Base-by-base conservation (phyloP, 352 stramenopile genomes). In the Pythium volutum region DNA sequence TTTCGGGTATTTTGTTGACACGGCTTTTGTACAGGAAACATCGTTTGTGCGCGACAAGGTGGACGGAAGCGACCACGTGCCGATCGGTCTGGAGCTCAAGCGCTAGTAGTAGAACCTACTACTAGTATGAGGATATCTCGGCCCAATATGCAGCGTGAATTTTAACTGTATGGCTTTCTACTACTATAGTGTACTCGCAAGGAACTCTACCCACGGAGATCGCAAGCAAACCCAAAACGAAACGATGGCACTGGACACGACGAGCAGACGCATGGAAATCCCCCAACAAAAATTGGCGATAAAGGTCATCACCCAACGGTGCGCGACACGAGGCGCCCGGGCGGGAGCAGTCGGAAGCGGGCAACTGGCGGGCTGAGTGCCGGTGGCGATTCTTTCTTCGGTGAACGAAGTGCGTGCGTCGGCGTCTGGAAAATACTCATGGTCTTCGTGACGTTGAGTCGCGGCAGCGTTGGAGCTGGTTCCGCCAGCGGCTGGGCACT, bases 31-130 rank as follows among this genome's bases (percentile, higher is more conserved):
- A 10, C 61, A 80, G 41, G 64, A 71, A 45, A 84, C 55, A 12
- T 46, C 85, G 16, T 83, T 74, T 49, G 88, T 95, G 41, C 80
- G 85, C 16, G 63, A 75, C 33, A 64, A 65, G 50, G 81, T 95
- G 27, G 71, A 66, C 9, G 85, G 85, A 18, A 93, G 83, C 68
- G 85, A 95, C 54, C 85, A 95, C 59, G 74, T 93, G 18, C 85
- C 85, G 8, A 80, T 95, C 48, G 82, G 79, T 3, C 59, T 93
- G 23, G 79, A 89, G 45, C 74, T 91, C 46, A 69, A 68, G 59
- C 31, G 38, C 41, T 29, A 58, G 31, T 57, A 54, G 20, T 5
- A 5, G 3, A 42, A n/a, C n/a, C n/a, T n/a, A n/a, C n/a, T n/a
- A n/a, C n/a, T n/a, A n/a, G n/a, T 42, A 20, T 42, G 36, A 18